Percentiles rank a stretch among this genome's conserved stretches.
These are phyloP conservation scores for Terfezia boudieri DNA, from an alignment of 495 filamentous ascomycete genomes.

Conservation along the genomic window DNA sequence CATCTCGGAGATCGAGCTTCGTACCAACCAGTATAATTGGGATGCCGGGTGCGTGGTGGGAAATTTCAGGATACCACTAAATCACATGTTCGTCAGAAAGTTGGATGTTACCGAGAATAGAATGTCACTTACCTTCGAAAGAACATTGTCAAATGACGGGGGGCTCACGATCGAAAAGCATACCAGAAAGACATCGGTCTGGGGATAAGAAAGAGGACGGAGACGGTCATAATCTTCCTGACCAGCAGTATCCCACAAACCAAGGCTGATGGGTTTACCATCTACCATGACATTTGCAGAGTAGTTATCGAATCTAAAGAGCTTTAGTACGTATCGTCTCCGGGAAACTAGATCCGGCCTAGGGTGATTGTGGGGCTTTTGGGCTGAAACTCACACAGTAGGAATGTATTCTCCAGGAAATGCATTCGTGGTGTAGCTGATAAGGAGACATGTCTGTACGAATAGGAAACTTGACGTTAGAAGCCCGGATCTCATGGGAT, in stretches of 20 bases:
- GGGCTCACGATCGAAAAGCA: slow-evolving; percentile 98
- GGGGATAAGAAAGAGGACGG: slow-evolving; percentile 85
- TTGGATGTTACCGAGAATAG: background rate
- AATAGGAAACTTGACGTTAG: slow-evolving; percentile 7
- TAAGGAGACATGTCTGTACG: slow-evolving; percentile 82
- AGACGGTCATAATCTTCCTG: slow-evolving; percentile 97
- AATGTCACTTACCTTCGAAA: slow-evolving; percentile 55
- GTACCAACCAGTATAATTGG: slow-evolving; percentile 96
- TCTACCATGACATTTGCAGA: slow-evolving; percentile 98
- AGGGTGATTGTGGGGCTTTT: background rate
- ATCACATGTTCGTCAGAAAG: background rate
- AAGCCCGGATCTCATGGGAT: too few relatives aligned
- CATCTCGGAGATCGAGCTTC: slow-evolving; percentile 87
- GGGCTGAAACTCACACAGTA: slow-evolving; percentile 58
- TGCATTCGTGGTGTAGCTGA: slow-evolving; percentile 97
- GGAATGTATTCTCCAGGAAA: slow-evolving; percentile 99
- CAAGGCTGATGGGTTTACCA: slow-evolving; percentile 86
- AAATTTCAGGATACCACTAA: slow-evolving; percentile 91
- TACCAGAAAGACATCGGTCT: slow-evolving; percentile 94
- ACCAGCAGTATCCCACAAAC: slow-evolving; percentile 95
- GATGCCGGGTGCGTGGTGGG: slow-evolving; percentile 83
- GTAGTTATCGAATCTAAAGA: slow-evolving; percentile 88
- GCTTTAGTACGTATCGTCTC: slow-evolving; percentile 2
- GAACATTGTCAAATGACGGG: slow-evolving; percentile 92
- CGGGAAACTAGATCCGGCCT: background rate